Base-by-base conservation (phyloP, 116 monocot genomes). In the Dioscorea cayenensis region DNA sequence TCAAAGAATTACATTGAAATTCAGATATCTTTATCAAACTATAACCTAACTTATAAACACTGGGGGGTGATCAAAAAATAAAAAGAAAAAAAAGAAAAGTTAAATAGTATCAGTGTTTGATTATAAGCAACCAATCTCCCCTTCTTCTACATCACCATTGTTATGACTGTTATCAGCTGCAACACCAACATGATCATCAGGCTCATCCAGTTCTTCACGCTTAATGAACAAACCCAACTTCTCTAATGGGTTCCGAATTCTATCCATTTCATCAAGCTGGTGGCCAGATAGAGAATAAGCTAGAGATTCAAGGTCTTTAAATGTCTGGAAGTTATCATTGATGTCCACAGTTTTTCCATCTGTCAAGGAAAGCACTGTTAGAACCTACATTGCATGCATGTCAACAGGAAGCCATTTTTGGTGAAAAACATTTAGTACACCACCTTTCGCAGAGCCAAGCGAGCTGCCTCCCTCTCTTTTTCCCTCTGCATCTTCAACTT, bases 321-420 rank as follows among this genome's bases (percentile, higher is more conserved):
- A 64, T 14, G 83, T 62, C 4, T 68, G 66, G 11, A 50, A 71
- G 43, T 88, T 85, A 25, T 92, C 88, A 50, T 81, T 67, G 52
- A 88, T 76, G 19, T 88, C 85, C 25, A 85, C 86, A 10, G 86
- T 86, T 73, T 78, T 85, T 61, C 85, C 83, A 92, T 83, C 92
- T 89, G 73, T 21, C 25, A 21, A 77, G 43, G 59, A n/a, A 67
- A 9, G 23, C 5, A 62, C 18, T 23, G 22, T 23, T 18, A 55
- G 14, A 16, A 16, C 1, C n/a, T 5, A 16, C 18, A 55, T 5
- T 55, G 14, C 19, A 16, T 55, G 55, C n/a, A 16, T 55, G 55
- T 55, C 55, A 18, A 18, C 17, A 55, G 43, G 12, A 43, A 43
- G 43, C 55, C 4, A 25, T 25, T 2, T 55, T 55, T 55, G 16